Base-by-base conservation (phyloP, 768 basidiomycete genomes). In the Lactarius pseudohatsudake region DNA sequence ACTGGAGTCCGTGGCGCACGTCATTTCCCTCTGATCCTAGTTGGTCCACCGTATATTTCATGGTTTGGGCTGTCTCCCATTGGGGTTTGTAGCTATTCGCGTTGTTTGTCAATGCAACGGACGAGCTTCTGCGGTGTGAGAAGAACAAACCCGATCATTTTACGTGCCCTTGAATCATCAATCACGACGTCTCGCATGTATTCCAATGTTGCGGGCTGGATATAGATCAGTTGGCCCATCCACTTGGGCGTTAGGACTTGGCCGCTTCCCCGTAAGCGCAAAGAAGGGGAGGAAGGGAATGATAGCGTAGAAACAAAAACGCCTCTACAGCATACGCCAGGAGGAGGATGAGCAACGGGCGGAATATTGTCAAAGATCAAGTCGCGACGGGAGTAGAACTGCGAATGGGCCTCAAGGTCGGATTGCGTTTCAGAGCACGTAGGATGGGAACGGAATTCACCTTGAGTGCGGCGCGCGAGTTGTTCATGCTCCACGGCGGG, bases 91-190 rank as follows among this genome's bases (percentile, higher is more conserved):
- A 77, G 26, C 75, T 76, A 43, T 22, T 22, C 32, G 5, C 54
- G 32, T 65, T 22, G 16, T 10, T 56, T 1, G 57, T 57, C 38
- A 61, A 11, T 20, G n/a, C 15, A 22, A 26, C 59, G 10, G 43
- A 57, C 7, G 10, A 30, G 6, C 6, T 9, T 62, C 58, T 62
- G n/a, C 15, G 10, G 58, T 16, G 55, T 32, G 47, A 50, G 47
- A 50, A n/a, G n/a, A 26, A 70, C 73, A 9, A 45, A 76, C 77
- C 75, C 74, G 3, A 79, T 72, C 9, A 78, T 47, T 62, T 73
- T 75, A 55, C 73, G 68, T 5, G 77, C 78, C 34, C 77, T 72
- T 2, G 77, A 76, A 66, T 78, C 77, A 61, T 79, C 77, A 28
- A 79, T 73, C 18, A 66, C 69, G 15, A 74, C 67, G 47, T 77